A percentile compares a stretch with the other conserved stretches of the same genome.
These are phyloP conservation scores for Cystobasidium tubakii DNA, from an alignment of 768 basidiomycete species.

Conservation along the genomic window DNA sequence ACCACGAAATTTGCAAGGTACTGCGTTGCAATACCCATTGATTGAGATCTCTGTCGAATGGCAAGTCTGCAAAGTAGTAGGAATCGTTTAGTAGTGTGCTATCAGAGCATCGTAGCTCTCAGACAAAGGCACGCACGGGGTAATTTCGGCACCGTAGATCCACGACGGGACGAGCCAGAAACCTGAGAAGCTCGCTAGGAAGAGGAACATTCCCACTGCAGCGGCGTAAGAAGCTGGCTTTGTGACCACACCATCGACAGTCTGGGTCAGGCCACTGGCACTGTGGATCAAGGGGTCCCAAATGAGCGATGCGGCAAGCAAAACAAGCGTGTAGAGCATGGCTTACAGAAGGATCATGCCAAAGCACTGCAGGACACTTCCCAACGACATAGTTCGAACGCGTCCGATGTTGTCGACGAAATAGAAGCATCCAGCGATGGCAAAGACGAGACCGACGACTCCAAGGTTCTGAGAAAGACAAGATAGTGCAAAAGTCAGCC, in stretches of 20 bases:
- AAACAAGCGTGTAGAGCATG: no score
- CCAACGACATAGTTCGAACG: not conserved
- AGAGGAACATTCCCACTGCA: constrained; percentile 39
- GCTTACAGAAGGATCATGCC: constrained; percentile 20
- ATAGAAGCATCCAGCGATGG: constrained; percentile 41
- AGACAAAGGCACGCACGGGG: constrained; percentile 38
- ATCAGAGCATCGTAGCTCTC: no score
- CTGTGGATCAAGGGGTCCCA: not conserved
- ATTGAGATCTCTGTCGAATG: not conserved
- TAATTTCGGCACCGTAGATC: constrained; percentile 36
- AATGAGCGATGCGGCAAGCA: no score
- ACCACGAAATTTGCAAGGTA: constrained; percentile 38
- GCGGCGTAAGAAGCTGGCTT: constrained; percentile 38
- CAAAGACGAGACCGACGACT: constrained; percentile 24
- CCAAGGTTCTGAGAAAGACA: constrained; percentile 19
- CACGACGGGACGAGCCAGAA: constrained; percentile 21
- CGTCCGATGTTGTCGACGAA: constrained; percentile 39
- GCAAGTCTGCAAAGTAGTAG: constrained; percentile 21
- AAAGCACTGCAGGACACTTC: constrained; percentile 5
- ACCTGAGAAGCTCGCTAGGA: constrained; percentile 28
- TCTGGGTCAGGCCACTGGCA: not conserved
- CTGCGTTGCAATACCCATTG: constrained; percentile 7
- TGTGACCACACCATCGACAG: not conserved
- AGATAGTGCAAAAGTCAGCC: no score
- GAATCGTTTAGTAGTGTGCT: not conserved